Conservation (phyloP, 1,139 yeast species). For the Hansenula lynferdii region DNA sequence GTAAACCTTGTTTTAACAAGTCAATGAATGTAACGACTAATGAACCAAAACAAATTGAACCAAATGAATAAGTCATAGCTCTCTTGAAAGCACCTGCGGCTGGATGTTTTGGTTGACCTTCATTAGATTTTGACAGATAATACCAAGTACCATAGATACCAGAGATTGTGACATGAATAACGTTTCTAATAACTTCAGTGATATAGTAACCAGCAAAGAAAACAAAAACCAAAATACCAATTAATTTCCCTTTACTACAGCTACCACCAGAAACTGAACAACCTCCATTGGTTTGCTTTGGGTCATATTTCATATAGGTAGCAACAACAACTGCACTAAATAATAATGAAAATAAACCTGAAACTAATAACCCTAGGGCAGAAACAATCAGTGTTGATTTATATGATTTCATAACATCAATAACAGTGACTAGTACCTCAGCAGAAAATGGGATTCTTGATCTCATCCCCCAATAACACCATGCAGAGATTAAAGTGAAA, state of each 20-base stretch:
- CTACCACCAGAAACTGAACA: conserved; percentile 56
- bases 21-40: conserved; percentile 75
- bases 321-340: conserved; percentile 69
- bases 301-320: conserved; percentile 68
- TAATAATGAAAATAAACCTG: conserved; percentile 60
- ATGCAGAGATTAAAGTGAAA: conserved; percentile 59
- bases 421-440: conserved; percentile 62
- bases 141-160: conserved; percentile 94
- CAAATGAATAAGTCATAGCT: conserved; percentile 82
- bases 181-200: conserved; percentile 77
- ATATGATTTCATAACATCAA: conserved; percentile 67
- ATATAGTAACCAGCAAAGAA: conserved; percentile 86
- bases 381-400: conserved; percentile 69
- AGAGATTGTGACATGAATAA: conserved; percentile 80
- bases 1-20: conserved; percentile 47
- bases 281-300: conserved; percentile 39
- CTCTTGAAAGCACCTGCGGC: conserved; percentile 80
- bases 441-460: conserved; percentile 70
- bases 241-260: conserved; percentile 62
- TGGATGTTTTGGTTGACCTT: conserved; percentile 77
- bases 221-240: conserved; percentile 62
- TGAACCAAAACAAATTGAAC: conserved; percentile 88
- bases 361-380: conserved; percentile 56
- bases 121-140: conserved; percentile 69
- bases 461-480: conserved; percentile 72